Percentiles rank a stretch among this genome's conserved stretches.
These are phyloP conservation scores for Theobroma cacao DNA, from an alignment of 345 rosid genomes.

Conservation along the genomic window DNA sequence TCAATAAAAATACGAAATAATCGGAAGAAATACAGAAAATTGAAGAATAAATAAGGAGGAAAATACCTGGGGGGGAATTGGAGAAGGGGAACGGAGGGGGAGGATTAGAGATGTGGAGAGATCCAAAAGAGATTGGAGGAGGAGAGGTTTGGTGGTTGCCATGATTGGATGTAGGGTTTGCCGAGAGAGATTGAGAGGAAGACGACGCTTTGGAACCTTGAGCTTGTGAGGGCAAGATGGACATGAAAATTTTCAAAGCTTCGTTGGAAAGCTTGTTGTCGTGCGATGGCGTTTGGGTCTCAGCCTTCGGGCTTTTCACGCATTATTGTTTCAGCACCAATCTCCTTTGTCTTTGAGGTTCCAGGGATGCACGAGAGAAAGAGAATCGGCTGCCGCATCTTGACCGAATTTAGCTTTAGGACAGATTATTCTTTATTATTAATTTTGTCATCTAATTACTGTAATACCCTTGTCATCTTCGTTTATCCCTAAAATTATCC, in stretches of 20 bases:
- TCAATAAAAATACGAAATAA: conserved; percentile 6
- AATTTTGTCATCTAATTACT: not conserved
- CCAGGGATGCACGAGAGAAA: not conserved
- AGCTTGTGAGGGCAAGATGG: conserved; percentile 81
- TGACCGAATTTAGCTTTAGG: not conserved
- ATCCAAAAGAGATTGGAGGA: conserved; percentile 29
- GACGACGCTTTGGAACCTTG: conserved; percentile 59
- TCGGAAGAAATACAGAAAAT: not conserved
- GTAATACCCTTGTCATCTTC: not conserved
- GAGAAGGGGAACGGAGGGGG: conserved; percentile 9
- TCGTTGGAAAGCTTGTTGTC: not conserved
- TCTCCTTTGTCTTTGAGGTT: not conserved
- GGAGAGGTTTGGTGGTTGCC: conserved; percentile 38
- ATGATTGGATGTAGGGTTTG: conserved; percentile 65
- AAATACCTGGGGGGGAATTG: conserved; percentile 17
- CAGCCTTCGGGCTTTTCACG: not conserved
- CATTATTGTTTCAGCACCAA: not conserved
- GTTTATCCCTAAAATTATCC: not conserved
- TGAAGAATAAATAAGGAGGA: not conserved
- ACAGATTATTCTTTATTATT: not conserved
- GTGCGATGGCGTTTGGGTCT: not conserved
- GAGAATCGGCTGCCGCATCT: not conserved
- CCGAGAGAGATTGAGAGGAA: conserved; percentile 29
- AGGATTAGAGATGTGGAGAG: conserved; percentile 25
- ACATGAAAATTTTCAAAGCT: conserved; percentile 69